These are phyloP conservation scores for Botryotinia calthae DNA, from an alignment of 2,329 filamentous ascomycete species.

Conservation along the genomic window DNA sequence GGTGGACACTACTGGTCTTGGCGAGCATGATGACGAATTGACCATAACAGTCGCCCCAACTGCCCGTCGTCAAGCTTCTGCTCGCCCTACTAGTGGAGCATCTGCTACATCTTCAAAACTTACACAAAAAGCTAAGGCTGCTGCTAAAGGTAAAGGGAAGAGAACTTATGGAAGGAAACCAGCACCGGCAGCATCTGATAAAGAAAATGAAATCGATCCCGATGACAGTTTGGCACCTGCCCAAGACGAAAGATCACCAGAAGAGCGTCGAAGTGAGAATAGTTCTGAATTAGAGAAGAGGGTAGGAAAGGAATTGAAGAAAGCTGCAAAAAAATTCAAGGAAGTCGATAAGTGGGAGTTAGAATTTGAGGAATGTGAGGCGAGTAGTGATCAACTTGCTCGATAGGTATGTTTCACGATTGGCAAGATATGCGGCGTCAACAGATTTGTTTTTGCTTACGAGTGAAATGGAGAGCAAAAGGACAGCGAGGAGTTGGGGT, in stretches of 20 bases:
- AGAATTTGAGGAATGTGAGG: slow-evolving; percentile 62
- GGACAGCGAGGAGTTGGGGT: slow-evolving; percentile 12
- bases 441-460: not conserved
- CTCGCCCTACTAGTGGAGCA: slow-evolving; percentile 23
- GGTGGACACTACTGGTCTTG: slow-evolving; percentile 48
- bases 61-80: slow-evolving; percentile 32
- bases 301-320: slow-evolving; percentile 50
- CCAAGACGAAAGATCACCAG: slow-evolving; percentile 45
- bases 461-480: not conserved
- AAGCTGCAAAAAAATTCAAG: slow-evolving; percentile 60
- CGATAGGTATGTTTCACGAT: not conserved
- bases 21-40: slow-evolving; percentile 56
- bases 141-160: slow-evolving; percentile 28
- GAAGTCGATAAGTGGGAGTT: slow-evolving; percentile 69
- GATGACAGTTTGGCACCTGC: slow-evolving; percentile 45
- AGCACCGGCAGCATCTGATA: slow-evolving; percentile 50
- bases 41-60: slow-evolving; percentile 44
- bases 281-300: slow-evolving; percentile 42
- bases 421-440: not conserved
- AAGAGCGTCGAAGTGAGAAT: slow-evolving; percentile 32
- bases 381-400: slow-evolving; percentile 42
- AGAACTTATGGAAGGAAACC: slow-evolving; percentile 45
- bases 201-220: slow-evolving; percentile 52
- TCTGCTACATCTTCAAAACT: not conserved
- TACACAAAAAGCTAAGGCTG: slow-evolving; percentile 23